Evolutionary conservation across 805 yeast genomes (phyloP).

Genomic region (Candida koratica): DNA sequence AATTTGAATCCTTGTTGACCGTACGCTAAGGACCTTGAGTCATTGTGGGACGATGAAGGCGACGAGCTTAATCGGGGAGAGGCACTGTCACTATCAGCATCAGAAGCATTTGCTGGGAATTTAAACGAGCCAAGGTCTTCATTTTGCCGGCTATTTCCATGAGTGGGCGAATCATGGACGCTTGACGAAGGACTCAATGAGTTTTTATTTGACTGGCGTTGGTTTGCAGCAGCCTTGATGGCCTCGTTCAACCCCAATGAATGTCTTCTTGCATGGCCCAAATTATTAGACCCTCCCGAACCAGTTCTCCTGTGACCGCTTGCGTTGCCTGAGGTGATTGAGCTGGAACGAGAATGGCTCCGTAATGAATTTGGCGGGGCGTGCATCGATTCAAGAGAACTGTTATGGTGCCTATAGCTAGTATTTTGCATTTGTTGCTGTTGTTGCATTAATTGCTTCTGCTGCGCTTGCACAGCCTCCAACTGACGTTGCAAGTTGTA

Average conservation of each 20-base stretch:
- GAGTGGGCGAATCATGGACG: slow-evolving; percentile 12
- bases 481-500: slow-evolving; percentile 85
- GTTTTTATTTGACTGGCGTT: slow-evolving; percentile 46
- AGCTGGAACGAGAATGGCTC: slow-evolving; percentile 33
- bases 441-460: slow-evolving; percentile 79
- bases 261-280: slow-evolving; percentile 86
- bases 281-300: slow-evolving; percentile 20
- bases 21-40: slow-evolving; percentile 39
- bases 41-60: slow-evolving; percentile 24
- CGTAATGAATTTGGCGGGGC: slow-evolving; percentile 16
- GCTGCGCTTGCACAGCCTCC: slow-evolving; percentile 88
- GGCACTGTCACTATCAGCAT: slow-evolving; percentile 14
- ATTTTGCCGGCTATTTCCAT: slow-evolving; percentile 3
- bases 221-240: slow-evolving; percentile 92
- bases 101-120: slow-evolving; percentile 47
- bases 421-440: slow-evolving; percentile 59
- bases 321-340: slow-evolving; percentile 15
- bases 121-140: slow-evolving; percentile 41
- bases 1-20: slow-evolving; percentile 56
- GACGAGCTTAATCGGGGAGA: slow-evolving; percentile 12
- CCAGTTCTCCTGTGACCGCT: slow-evolving; percentile 34
- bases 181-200: slow-evolving; percentile 30
- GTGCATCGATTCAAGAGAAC: slow-evolving; percentile 19
- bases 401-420: slow-evolving; percentile 40
- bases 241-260: slow-evolving; percentile 91